A percentile compares a stretch with the other conserved stretches of the same genome.
Conservation (phyloP, 352 stramenopile species). For the Phytophthora rubi region DNA sequence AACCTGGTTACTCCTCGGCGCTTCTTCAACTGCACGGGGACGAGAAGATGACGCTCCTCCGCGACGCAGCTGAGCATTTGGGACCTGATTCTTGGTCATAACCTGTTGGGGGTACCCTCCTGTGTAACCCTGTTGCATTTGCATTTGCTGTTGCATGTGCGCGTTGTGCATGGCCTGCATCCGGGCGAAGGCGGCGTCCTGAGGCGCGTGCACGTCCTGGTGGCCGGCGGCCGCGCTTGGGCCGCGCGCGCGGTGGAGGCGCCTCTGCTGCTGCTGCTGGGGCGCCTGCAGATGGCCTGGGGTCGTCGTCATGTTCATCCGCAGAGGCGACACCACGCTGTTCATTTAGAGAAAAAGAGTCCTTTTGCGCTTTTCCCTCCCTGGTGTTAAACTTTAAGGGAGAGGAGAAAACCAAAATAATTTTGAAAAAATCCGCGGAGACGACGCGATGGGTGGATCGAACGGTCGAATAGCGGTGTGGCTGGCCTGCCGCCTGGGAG, state of each 20-base stretch:
- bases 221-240: neutral
- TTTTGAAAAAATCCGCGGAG: constrained; percentile 1
- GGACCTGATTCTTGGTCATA: constrained; percentile 20
- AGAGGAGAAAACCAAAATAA: constrained; percentile 4
- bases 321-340: constrained; percentile 44
- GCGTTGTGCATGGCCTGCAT: constrained; percentile 19
- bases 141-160: constrained; percentile 30
- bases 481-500: neutral
- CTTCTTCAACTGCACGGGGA: neutral
- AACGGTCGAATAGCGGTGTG: neutral
- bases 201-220: constrained; percentile 2
- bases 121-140: constrained; percentile 42
- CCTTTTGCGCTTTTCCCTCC: constrained; percentile 13
- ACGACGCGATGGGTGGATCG: neutral
- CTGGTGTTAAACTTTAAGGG: constrained; percentile 5
- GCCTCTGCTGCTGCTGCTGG: constrained; percentile 15
- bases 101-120: constrained; percentile 22
- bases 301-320: constrained; percentile 46
- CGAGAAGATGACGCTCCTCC: neutral
- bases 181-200: constrained; percentile 29
- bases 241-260: constrained; percentile 13
- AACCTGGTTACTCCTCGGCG: constrained; percentile 14
- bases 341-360: constrained; percentile 32
- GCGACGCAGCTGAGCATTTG: constrained; percentile 7
- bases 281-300: constrained; percentile 20